Evolutionary conservation across 108 stramenopile species (phyloP).

Genomic region (Licmophora abbreviata): DNA sequence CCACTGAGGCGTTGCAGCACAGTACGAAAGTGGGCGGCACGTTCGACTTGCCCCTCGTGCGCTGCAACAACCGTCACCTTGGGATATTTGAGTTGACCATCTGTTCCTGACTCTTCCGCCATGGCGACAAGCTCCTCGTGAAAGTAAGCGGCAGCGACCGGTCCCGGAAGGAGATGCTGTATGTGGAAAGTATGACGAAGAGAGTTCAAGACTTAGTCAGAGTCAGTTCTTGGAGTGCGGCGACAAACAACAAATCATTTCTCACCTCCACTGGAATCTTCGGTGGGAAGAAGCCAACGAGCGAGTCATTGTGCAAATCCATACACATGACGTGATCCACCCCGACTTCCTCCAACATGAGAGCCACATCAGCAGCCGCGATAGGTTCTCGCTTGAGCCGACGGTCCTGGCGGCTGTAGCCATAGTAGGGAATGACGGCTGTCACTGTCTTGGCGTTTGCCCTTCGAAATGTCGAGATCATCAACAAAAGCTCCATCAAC

Average conservation of each 20-base stretch:
- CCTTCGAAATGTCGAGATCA: slow-evolving; percentile 57
- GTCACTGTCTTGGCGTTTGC: slow-evolving; percentile 75
- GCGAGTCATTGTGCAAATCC: slow-evolving; percentile 65
- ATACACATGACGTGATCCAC: slow-evolving; percentile 81
- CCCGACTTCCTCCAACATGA: slow-evolving; percentile 78
- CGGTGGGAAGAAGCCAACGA: slow-evolving; percentile 69
- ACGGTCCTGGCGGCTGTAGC: slow-evolving; percentile 75
- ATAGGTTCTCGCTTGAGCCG: slow-evolving; percentile 63
- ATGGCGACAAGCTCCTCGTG: slow-evolving; percentile 58
- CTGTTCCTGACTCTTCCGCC: slow-evolving; percentile 18
- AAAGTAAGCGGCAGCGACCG: slow-evolving; percentile 87
- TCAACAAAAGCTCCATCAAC: slow-evolving; percentile 73
- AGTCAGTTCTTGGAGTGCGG: neutral
- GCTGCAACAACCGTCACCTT: slow-evolving; percentile 75
- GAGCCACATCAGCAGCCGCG: slow-evolving; percentile 78
- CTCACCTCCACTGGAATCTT: slow-evolving; percentile 64
- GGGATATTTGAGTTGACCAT: slow-evolving; percentile 27
- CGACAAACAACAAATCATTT: slow-evolving; percentile 2
- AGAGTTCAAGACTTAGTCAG: neutral
- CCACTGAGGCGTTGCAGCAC: slow-evolving; percentile 73
- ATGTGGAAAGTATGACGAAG: slow-evolving; percentile 2
- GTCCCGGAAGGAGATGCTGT: slow-evolving; percentile 68
- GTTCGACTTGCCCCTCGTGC: slow-evolving; percentile 77
- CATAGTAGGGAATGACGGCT: slow-evolving; percentile 87
- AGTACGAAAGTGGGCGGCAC: slow-evolving; percentile 69